Conservation (phyloP, 1,284 basidiomycete species). For the Microbotryum silenes-acaulis region DNA sequence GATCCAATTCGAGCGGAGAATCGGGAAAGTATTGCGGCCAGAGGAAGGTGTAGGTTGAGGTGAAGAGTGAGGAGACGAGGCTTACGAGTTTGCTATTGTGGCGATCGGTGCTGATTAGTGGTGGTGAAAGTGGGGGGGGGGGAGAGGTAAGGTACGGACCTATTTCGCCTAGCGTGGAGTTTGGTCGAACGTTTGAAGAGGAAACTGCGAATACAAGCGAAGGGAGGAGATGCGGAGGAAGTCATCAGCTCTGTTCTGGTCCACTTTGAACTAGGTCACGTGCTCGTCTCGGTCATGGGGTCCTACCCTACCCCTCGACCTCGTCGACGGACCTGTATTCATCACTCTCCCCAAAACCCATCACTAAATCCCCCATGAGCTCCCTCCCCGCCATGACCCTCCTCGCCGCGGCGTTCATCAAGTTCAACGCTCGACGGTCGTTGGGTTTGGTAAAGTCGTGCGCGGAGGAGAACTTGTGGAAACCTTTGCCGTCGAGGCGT, state of each 20-base stretch:
- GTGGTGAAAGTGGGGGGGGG: neutral
- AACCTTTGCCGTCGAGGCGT: conserved; percentile 86
- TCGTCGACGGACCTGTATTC: conserved; percentile 71
- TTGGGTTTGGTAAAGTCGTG: conserved; percentile 87
- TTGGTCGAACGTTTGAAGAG: conserved; percentile 66
- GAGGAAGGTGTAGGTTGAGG: conserved; percentile 79
- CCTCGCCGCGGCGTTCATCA: conserved; percentile 88
- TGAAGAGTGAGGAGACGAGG: conserved; percentile 82
- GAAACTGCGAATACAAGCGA: conserved; percentile 49
- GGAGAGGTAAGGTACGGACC: conserved; percentile 38
- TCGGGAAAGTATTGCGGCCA: conserved; percentile 75
- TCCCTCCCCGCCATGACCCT: conserved; percentile 57
- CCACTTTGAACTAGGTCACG: neutral
- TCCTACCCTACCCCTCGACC: too few relatives aligned
- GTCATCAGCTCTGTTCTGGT: neutral
- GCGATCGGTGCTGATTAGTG: neutral
- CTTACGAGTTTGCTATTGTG: conserved; percentile 70
- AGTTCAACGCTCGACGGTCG: conserved; percentile 70
- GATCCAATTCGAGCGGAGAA: conserved; percentile 51
- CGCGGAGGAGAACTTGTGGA: conserved; percentile 85
- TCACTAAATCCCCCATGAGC: conserved; percentile 63
- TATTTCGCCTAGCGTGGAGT: conserved; percentile 74
- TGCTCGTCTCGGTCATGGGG: neutral
- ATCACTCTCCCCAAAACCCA: conserved; percentile 92
- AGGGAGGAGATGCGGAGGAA: neutral